Base-by-base conservation (phyloP, 2,329 filamentous ascomycete genomes). In the Diplodia corticola region DNA sequence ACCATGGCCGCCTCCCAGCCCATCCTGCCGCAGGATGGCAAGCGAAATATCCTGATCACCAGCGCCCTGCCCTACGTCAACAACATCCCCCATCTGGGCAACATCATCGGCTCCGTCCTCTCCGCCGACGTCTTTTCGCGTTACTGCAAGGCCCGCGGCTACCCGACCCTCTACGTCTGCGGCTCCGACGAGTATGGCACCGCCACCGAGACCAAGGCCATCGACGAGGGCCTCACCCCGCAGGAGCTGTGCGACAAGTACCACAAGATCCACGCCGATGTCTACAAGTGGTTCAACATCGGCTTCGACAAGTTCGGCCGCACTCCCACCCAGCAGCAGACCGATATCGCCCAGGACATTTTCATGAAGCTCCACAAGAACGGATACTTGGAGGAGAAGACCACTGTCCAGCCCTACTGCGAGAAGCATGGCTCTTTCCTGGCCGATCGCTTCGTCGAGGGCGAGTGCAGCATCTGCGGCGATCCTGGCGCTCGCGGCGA, bases 261-360 rank as follows among this genome's bases (percentile, higher is more conserved):
- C 83, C 91, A 96, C 81, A 88, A 88, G 73, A 88, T 96, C 67
- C 94, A 97, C 80, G 88, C 92, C 73, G 91, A 91, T 57, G 90
- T 97, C 70, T 98, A 98, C 79, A 87, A 96, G 78, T 97, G 94
- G 92, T 99, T 99, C 81, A 88, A 93, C 75, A 94, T 98, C 74
- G 89, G 86, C 67, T 98, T 98, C 76, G 94, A 98, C 80, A 89
- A 93, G 79, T 99, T 98, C 76, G 95, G 93, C 69, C 90, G 93
- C 67, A 98, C 95, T 5, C 92, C 93, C 3, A 98, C 94, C 20
- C 80, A 86, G 64, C 87, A 95, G 73, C 95, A 98, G 80, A 97
- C 93, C 24, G 87, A 92, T 71, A 98, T 99, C 72, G 91, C 93
- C 10, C 95, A 98, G 80, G 88, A 91, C 69, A 93, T 98, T 70